phyloP scores from a whole-genome alignment of 164 flowering plant species.

The Sedum album region DNA sequence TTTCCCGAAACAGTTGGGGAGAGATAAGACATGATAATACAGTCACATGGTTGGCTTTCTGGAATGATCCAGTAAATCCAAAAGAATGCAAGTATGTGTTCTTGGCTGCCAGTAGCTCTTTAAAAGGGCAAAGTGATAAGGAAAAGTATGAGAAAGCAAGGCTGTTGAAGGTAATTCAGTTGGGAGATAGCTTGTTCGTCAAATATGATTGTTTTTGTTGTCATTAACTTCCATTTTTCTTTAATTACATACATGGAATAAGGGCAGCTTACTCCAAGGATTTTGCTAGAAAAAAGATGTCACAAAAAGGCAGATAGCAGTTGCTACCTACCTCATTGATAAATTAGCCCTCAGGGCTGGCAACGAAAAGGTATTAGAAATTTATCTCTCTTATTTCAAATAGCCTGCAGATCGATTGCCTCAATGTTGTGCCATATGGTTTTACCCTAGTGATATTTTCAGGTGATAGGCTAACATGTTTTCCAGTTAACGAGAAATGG shows the following conservation, averaged over 20 bases:
- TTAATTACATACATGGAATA: slow-evolving; percentile 61
- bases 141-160: slow-evolving; percentile 99
- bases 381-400: neutral
- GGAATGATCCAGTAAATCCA: slow-evolving; percentile 96
- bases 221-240: slow-evolving; percentile 9
- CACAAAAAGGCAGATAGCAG: slow-evolving; percentile 72
- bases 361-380: slow-evolving; percentile 77
- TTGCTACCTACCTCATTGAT: slow-evolving; percentile 97
- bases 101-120: slow-evolving; percentile 93
- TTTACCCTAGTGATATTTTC: neutral
- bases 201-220: neutral
- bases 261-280: slow-evolving; percentile 71
- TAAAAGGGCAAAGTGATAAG: slow-evolving; percentile 98
- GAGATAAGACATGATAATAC: slow-evolving; percentile 96
- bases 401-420: neutral
- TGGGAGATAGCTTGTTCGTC: neutral
- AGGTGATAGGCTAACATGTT: too few species aligned
- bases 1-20: slow-evolving; percentile 69
- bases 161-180: slow-evolving; percentile 50
- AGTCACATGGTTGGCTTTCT: slow-evolving; percentile 97
- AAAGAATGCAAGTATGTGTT: slow-evolving; percentile 94
- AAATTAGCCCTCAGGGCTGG: slow-evolving; percentile 99
- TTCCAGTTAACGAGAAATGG: neutral
- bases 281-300: slow-evolving; percentile 57
- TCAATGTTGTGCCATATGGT: neutral